These are phyloP conservation scores for Biscogniauxia marginata DNA, from an alignment of 2,329 filamentous ascomycete species.

Conservation along the genomic window DNA sequence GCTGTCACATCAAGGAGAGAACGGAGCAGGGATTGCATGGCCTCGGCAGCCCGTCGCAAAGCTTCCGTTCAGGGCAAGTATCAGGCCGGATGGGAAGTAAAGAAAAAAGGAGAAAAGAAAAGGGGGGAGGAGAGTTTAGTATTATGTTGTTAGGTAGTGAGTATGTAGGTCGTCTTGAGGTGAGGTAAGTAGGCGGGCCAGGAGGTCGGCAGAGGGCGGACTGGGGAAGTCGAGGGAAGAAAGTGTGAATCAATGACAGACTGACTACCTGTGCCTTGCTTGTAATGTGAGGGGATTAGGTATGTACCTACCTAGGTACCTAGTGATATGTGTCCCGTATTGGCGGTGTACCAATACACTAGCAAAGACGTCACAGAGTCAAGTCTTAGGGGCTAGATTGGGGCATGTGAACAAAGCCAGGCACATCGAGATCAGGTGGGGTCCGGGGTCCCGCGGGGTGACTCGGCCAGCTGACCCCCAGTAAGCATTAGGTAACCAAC, in stretches of 20 bases:
- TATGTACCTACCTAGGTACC: background rate
- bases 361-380: background rate
- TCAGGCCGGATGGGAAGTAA: background rate
- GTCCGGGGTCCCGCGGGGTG: background rate
- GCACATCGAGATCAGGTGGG: slow-evolving; percentile 12
- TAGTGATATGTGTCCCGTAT: background rate
- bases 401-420: slow-evolving; percentile 14
- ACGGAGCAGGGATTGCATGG: slow-evolving; percentile 9
- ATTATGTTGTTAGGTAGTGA: background rate
- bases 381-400: background rate
- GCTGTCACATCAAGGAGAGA: slow-evolving; percentile 4
- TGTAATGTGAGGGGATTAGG: too few relatives aligned
- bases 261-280: too few relatives aligned
- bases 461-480: background rate
- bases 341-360: background rate
- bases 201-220: background rate
- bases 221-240: background rate
- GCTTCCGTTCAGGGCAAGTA: background rate
- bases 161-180: too few relatives aligned
- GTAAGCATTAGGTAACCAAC: too few relatives aligned
- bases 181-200: too few relatives aligned
- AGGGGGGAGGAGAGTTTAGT: background rate
- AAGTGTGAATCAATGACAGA: background rate
- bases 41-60: background rate
- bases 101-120: background rate